phyloP scores from a whole-genome alignment of 495 filamentous ascomycete genomes.

The Penicillium daleae region DNA sequence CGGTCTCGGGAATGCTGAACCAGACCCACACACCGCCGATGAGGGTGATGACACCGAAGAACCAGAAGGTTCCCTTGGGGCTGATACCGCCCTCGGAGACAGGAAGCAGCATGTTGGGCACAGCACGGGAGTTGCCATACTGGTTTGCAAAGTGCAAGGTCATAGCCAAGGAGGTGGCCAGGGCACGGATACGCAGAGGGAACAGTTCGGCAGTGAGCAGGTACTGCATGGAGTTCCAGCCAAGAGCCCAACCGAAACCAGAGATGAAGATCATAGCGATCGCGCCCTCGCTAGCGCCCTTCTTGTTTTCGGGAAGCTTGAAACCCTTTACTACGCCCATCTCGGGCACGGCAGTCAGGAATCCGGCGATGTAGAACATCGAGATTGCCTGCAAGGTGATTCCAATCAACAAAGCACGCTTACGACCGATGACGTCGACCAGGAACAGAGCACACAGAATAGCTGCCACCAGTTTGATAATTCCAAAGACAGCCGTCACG shows the following conservation, averaged over 20 bases:
- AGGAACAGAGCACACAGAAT: constrained; percentile 70
- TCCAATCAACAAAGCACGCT: constrained; percentile 66
- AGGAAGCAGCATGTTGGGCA: constrained; percentile 58
- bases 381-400: constrained; percentile 64
- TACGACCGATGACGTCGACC: constrained; percentile 74
- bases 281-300: constrained; percentile 53
- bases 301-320: constrained; percentile 33
- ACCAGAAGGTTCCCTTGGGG: constrained; percentile 67
- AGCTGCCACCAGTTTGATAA: constrained; percentile 68
- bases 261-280: constrained; percentile 70
- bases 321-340: constrained; percentile 42
- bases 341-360: constrained; percentile 58
- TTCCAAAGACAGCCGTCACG: constrained; percentile 70
- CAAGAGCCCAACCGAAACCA: constrained; percentile 70
- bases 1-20: constrained; percentile 50
- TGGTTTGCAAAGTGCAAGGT: constrained; percentile 73
- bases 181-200: constrained; percentile 58
- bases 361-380: constrained; percentile 71
- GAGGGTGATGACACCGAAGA: constrained; percentile 64
- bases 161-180: constrained; percentile 49
- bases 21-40: constrained; percentile 63
- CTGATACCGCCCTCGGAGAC: constrained; percentile 49
- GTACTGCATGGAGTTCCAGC: constrained; percentile 79
- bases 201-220: constrained; percentile 77
- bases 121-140: constrained; percentile 64